Conservation (phyloP, 2,329 filamentous ascomycete species). For the Fonsecaea nubica region DNA sequence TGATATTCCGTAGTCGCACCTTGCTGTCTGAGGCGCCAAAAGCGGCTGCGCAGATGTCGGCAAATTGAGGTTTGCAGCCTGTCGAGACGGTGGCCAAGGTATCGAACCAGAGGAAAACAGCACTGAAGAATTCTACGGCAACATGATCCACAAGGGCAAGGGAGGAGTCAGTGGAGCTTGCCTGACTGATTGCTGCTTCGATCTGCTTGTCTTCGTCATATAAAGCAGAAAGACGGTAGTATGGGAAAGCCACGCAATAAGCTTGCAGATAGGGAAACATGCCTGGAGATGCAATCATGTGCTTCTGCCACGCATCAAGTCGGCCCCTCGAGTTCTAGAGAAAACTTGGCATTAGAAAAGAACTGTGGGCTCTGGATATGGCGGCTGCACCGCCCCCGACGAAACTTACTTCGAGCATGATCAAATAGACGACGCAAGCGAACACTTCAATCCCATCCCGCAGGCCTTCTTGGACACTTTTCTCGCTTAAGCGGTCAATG, state of each 20-base stretch:
- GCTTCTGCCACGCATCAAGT: constrained; percentile 14
- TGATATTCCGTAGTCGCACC: constrained; percentile 13
- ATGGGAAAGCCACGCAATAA: constrained; percentile 9
- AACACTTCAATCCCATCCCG: constrained; percentile 6
- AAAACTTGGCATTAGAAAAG: not conserved
- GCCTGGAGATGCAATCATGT: constrained; percentile 12
- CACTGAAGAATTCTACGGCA: constrained; percentile 15
- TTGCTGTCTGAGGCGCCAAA: constrained; percentile 2
- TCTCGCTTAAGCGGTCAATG: constrained; percentile 9
- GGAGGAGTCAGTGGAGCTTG: constrained; percentile 6
- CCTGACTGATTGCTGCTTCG: not conserved
- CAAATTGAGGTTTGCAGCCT: constrained; percentile 4
- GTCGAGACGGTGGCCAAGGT: constrained; percentile 11
- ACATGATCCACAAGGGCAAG: constrained; percentile 10
- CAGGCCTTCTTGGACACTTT: not conserved
- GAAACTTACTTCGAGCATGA: constrained; percentile 8
- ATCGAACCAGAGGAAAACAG: constrained; percentile 16
- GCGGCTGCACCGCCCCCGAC: not conserved
- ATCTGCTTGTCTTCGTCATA: not conserved
- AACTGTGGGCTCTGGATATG: not conserved
- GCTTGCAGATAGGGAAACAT: constrained; percentile 9
- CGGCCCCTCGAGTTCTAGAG: constrained; percentile 8
- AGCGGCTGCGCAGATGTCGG: constrained; percentile 1
- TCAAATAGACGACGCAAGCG: not conserved
- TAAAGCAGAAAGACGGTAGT: not conserved